phyloP scores from a whole-genome alignment of 169 alveolate genomes.

The Plasmodium billcollinsi region DNA sequence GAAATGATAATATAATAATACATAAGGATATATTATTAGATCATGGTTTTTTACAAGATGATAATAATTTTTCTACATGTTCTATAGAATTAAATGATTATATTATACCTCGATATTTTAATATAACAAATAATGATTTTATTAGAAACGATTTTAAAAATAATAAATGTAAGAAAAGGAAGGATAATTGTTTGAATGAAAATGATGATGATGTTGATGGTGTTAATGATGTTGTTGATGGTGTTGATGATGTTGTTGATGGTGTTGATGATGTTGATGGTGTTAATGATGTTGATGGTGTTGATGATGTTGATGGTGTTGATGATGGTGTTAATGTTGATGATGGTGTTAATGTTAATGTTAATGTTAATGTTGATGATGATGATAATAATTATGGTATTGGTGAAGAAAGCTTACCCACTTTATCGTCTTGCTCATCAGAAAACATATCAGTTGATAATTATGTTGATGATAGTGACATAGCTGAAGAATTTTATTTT shows the following conservation, averaged over 20 bases:
- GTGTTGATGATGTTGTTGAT: too few species aligned
- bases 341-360: neutral
- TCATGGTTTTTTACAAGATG: too few species aligned
- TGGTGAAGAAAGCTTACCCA: neutral
- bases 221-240: too few species aligned
- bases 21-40: too few species aligned
- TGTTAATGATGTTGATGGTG: too few species aligned
- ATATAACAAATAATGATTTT: neutral
- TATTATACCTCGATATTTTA: too few species aligned
- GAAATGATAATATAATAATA: too few species aligned
- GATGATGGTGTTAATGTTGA: neutral
- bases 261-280: neutral
- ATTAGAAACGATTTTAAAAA: neutral
- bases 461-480: conserved; percentile 35
- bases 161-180: neutral
- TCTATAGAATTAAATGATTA: too few species aligned
- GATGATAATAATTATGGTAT: neutral
- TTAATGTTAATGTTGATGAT: neutral
- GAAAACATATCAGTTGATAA: neutral
- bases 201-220: neutral
- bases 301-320: neutral
- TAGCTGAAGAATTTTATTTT: conserved; percentile 42
- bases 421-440: neutral
- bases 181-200: neutral
- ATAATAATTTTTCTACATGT: too few species aligned